Evolutionary conservation across 176 grass and related monocot species (phyloP), one percentile per base, ranked within the genome.

Genomic region (Puccinellia tenuiflora): DNA sequence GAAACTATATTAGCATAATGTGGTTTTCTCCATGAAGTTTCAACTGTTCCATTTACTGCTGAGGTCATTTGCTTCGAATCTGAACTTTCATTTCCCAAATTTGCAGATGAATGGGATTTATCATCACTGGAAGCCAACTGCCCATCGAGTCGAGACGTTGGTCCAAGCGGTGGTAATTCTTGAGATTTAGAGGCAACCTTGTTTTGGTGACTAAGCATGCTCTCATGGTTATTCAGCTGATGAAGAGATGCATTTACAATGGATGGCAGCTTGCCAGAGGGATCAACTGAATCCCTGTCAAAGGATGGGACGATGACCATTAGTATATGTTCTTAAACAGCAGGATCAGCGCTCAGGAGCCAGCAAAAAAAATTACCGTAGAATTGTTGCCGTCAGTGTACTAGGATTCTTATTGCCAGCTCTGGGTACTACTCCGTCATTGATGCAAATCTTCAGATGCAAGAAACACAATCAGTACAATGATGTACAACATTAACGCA

Each of bases 1-100:
- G 87, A 76, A 80, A 85, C 87, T 51, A 76, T 52, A 68, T 57
- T 80, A 60, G 72, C 70, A 81, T 89, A 89, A 9, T 85, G 82
- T 89, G 50, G 70, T 46, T 85, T 81, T 51, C 57, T 75, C 74
- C 43, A 52, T 47, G 25, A 66, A 46, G 40, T 80, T 42, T 80
- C 77, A 75, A 46, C 73, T 68, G 68, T 39, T 76, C 57, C 68
- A 89, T 76, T 85, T 85, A 74, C 68, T 85, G 50, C 48, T 68
- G 50, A 50, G 39, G 51, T 68, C 39, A 24, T 59, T 76, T 89
- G 77, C 22, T 69, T 85, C 30, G 69, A 59, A 89, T 85, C 74
- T 57, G 51, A 76, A 85, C 11, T 50, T 20, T 3, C 68, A 80
- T 80, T 80, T 80, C 68, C 59, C 74, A 80, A 85, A 51, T 76